phyloP scores from a whole-genome alignment of 352 stramenopile species.

The Phytopythium mirpurense region DNA sequence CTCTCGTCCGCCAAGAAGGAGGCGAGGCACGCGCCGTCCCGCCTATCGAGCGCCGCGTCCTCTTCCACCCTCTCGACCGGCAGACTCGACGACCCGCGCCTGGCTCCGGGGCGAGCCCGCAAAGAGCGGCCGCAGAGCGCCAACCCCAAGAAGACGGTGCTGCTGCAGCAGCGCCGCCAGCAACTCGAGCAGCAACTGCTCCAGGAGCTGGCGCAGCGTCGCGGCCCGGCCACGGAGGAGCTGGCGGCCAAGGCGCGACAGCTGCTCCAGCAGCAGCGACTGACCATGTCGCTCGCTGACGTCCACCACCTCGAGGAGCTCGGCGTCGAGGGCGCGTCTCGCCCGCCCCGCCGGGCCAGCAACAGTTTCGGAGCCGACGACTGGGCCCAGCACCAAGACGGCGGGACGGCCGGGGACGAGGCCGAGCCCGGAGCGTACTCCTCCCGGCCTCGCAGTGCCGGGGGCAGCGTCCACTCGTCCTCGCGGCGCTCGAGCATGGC shows the following conservation, averaged over 20 bases:
- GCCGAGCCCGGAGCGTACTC: slow-evolving; percentile 2
- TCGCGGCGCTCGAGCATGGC: slow-evolving; percentile 10
- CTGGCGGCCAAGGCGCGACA: slow-evolving; percentile 3
- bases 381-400: no score
- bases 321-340: slow-evolving; percentile 9
- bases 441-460: slow-evolving; percentile 44
- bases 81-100: not conserved
- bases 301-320: slow-evolving; percentile 30
- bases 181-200: slow-evolving; percentile 30
- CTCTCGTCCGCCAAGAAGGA: not conserved
- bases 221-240: slow-evolving; percentile 1
- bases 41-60: not conserved
- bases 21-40: not conserved
- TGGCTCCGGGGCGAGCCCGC: slow-evolving; percentile 8
- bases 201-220: slow-evolving; percentile 7
- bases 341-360: not conserved
- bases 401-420: not conserved
- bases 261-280: slow-evolving; percentile 13
- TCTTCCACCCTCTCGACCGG: not conserved
- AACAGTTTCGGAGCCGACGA: not conserved
- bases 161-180: slow-evolving; percentile 60
- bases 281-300: slow-evolving; percentile 33
- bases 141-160: slow-evolving; percentile 55
- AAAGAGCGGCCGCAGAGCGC: slow-evolving; percentile 62
- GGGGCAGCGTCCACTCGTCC: slow-evolving; percentile 32